A percentile compares a stretch with the other conserved stretches of the same genome.
Evolutionary conservation across 768 basidiomycete genomes (phyloP).

Genomic region (Tubosaeta sp.): DNA sequence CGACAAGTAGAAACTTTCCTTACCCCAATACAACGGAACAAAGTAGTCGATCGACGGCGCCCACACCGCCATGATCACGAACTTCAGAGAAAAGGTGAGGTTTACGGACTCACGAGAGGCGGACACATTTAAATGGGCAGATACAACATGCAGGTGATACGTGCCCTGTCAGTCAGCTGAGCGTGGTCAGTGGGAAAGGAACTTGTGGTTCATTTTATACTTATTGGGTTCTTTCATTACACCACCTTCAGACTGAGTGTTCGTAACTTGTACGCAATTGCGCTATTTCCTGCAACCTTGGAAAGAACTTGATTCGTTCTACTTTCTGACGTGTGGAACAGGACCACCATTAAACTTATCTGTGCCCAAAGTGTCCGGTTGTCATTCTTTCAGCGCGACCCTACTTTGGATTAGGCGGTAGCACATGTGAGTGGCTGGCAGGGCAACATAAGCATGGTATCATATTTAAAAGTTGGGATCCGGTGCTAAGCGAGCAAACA

Average conservation of each 20-base stretch:
- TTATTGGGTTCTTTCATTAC: not conserved
- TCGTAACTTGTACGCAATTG: not conserved
- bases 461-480: too few species aligned
- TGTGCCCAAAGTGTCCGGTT: too few species aligned
- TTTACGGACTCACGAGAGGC: not conserved
- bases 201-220: not conserved
- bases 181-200: not conserved
- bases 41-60: not conserved
- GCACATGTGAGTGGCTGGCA: not conserved
- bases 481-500: too few species aligned
- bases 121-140: not conserved
- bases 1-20: not conserved
- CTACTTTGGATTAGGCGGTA: not conserved
- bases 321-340: not conserved
- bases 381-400: not conserved
- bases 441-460: too few species aligned
- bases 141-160: not conserved
- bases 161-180: not conserved
- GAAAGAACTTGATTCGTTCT: not conserved
- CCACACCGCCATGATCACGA: not conserved
- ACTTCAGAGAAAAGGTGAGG: not conserved
- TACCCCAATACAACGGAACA: conserved; percentile 8
- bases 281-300: not conserved
- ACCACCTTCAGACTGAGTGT: not conserved
- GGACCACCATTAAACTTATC: too few species aligned